Evolutionary conservation across 768 basidiomycete genomes (phyloP).

Genomic region (Pholiota microspora): DNA sequence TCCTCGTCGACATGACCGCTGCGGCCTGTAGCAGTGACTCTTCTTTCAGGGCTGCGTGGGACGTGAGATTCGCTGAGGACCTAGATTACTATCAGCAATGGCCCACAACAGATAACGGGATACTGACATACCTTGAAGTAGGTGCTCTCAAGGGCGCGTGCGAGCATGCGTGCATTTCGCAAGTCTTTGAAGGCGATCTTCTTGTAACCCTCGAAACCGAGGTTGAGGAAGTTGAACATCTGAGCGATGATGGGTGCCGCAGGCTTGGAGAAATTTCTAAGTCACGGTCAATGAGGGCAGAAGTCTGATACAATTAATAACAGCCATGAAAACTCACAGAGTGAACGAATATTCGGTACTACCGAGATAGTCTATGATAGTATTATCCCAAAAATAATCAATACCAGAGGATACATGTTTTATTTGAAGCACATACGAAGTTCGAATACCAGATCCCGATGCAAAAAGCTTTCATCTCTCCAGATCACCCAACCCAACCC

Average conservation of each 20-base stretch:
- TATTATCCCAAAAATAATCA: no score
- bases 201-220: conserved; percentile 55
- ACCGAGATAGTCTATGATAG: conserved; percentile 47
- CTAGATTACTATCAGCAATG: conserved; percentile 16
- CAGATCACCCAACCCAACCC: conserved; percentile 65
- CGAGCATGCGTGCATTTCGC: conserved; percentile 55
- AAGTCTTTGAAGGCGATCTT: conserved; percentile 43
- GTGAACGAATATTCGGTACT: conserved; percentile 62
- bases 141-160: conserved; percentile 52
- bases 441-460: conserved; percentile 65
- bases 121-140: conserved; percentile 38
- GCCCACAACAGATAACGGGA: background rate
- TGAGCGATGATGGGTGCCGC: conserved; percentile 57
- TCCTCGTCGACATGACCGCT: conserved; percentile 24
- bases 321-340: conserved; percentile 27
- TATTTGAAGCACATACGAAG: conserved; percentile 37
- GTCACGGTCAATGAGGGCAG: background rate
- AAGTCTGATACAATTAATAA: background rate
- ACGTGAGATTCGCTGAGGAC: conserved; percentile 50
- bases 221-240: conserved; percentile 61
- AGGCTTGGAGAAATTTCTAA: conserved; percentile 55
- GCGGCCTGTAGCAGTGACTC: background rate
- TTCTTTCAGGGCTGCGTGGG: conserved; percentile 23
- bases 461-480: conserved; percentile 54
- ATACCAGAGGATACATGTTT: conserved; percentile 13